These are phyloP conservation scores for Xylaria sp. DNA, from an alignment of 2,329 filamentous ascomycete genomes.

Conservation along the genomic window DNA sequence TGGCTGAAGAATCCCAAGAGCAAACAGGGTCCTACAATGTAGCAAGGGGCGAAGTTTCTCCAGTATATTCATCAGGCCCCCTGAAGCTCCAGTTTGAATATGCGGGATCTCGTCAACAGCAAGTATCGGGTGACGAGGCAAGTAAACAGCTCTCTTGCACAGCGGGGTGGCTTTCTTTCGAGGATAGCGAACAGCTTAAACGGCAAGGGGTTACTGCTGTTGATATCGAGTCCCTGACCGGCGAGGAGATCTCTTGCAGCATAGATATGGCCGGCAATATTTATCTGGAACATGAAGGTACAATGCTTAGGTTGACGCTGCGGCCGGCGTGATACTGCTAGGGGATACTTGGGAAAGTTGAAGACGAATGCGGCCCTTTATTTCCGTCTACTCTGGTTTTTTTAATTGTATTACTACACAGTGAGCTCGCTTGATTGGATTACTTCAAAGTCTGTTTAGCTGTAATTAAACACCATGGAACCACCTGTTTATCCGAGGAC, in stretches of 20 bases:
- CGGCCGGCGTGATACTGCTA: background rate
- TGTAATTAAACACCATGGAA: background rate
- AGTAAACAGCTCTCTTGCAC: slow-evolving; percentile 18
- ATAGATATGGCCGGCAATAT: slow-evolving; percentile 15
- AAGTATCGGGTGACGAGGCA: background rate
- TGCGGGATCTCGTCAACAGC: background rate
- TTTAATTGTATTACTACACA: background rate
- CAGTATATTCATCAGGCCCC: slow-evolving; percentile 3
- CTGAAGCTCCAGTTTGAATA: slow-evolving; percentile 28
- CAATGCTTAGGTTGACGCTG: slow-evolving; percentile 23
- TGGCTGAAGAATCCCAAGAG: background rate
- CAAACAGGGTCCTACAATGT: background rate
- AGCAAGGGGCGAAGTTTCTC: slow-evolving; percentile 10
- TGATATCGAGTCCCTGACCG: background rate
- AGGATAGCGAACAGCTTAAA: slow-evolving; percentile 3
- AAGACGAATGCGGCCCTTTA: background rate
- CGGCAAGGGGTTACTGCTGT: background rate
- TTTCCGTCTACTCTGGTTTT: background rate
- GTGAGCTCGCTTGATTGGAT: background rate
- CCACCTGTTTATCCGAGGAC: no score
- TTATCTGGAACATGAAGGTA: slow-evolving; percentile 13
- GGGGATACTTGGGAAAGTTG: background rate
- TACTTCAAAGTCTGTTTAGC: background rate
- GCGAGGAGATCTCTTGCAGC: slow-evolving; percentile 8
- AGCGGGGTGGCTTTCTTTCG: slow-evolving; percentile 17